A percentile compares a stretch with the other conserved stretches of the same genome.
phyloP scores from a whole-genome alignment of 2,329 filamentous ascomycete genomes.

The Pestalotiopsis sp. region DNA sequence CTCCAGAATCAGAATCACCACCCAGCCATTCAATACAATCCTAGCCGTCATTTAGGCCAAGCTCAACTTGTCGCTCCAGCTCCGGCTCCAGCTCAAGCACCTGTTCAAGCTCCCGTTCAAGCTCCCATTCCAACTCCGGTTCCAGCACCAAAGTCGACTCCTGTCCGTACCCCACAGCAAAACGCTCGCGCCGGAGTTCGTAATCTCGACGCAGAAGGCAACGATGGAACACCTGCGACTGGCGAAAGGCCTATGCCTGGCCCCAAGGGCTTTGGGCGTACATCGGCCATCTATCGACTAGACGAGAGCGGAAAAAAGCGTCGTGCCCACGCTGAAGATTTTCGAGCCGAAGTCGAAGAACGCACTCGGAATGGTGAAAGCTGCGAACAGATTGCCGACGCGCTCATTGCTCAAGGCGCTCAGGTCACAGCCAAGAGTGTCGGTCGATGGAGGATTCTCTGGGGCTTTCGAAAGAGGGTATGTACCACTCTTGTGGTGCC shows the following conservation, averaged over 20 bases:
- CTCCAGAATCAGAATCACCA: not conserved
- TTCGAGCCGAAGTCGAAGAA: slow-evolving; percentile 20
- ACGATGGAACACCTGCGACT: not conserved
- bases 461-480: slow-evolving; percentile 23
- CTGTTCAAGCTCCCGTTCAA: not conserved
- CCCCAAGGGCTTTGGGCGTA: slow-evolving; percentile 7
- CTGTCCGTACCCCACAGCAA: too few species aligned
- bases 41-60: not conserved
- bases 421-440: slow-evolving; percentile 22
- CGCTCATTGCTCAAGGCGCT: slow-evolving; percentile 19
- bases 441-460: slow-evolving; percentile 21
- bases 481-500: not conserved
- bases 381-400: slow-evolving; percentile 22
- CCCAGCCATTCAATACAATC: not conserved
- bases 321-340: slow-evolving; percentile 18
- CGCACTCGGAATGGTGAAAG: slow-evolving; percentile 22
- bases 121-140: not conserved
- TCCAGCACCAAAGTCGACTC: not conserved
- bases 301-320: not conserved
- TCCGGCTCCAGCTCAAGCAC: not conserved
- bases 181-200: not conserved
- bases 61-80: not conserved
- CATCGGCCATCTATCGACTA: slow-evolving; percentile 2
- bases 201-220: not conserved
- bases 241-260: not conserved